phyloP scores from a whole-genome alignment of 495 filamentous ascomycete genomes.

The Tuber borchii region DNA sequence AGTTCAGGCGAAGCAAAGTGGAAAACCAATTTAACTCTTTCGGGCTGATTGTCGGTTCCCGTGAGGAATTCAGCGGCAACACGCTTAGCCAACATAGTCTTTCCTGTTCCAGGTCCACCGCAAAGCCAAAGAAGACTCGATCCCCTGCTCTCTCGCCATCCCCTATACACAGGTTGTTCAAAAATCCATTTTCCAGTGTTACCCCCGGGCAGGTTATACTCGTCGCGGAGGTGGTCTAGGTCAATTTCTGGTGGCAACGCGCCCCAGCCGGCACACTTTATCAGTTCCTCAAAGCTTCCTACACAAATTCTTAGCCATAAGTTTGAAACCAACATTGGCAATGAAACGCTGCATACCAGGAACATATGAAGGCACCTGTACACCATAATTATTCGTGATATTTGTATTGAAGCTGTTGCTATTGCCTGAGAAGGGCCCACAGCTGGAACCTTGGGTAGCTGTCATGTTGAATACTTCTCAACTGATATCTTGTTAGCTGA shows the following conservation, averaged over 20 bases:
- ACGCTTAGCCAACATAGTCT: too few species aligned
- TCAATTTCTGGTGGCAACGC: background rate
- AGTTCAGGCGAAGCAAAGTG: background rate
- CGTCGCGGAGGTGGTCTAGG: background rate
- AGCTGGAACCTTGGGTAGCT: background rate
- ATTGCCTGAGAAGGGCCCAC: too few species aligned
- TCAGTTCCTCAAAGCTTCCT: background rate
- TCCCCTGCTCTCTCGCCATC: too few species aligned
- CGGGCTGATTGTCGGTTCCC: background rate
- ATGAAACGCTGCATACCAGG: too few species aligned
- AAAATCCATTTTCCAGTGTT: background rate
- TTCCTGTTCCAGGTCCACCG: too few species aligned
- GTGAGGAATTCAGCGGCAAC: too few species aligned
- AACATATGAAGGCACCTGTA: too few species aligned
- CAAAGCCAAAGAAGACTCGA: too few species aligned
- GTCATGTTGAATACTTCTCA: too few species aligned
- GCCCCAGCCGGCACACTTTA: background rate
- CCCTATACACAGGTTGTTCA: background rate
- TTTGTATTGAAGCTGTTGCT: too few species aligned
- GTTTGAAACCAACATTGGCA: too few species aligned
- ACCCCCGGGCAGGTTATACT: background rate
- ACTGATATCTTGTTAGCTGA: background rate
- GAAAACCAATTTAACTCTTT: background rate
- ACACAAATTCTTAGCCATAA: background rate
- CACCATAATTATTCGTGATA: too few species aligned